A percentile compares a stretch with the other conserved stretches of the same genome.
phyloP scores from a whole-genome alignment of 768 basidiomycete genomes.

The Boletus barrowsii region DNA sequence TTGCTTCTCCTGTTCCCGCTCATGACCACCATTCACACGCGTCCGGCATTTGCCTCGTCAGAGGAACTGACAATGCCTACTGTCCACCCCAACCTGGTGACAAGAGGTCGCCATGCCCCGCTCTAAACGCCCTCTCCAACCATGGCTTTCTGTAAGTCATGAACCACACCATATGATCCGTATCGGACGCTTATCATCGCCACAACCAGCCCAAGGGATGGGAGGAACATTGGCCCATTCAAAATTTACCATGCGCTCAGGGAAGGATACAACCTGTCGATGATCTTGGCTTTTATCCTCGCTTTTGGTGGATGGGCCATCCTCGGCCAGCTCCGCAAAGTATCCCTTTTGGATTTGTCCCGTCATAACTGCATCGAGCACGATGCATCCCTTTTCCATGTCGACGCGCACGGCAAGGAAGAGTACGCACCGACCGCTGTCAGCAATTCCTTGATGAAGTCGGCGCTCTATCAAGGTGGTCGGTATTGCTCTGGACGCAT shows the following conservation, averaged over 20 bases:
- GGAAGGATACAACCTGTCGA: slow-evolving; percentile 50
- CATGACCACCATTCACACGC: slow-evolving; percentile 25
- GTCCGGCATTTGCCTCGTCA: slow-evolving; percentile 38
- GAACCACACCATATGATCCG: background rate
- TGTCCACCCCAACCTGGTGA: slow-evolving; percentile 46
- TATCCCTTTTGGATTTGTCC: slow-evolving; percentile 40
- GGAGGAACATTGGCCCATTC: slow-evolving; percentile 42
- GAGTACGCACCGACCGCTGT: slow-evolving; percentile 48
- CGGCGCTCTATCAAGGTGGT: slow-evolving; percentile 37
- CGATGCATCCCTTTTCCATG: slow-evolving; percentile 57
- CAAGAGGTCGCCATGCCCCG: slow-evolving; percentile 67
- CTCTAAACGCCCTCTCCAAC: slow-evolving; percentile 70
- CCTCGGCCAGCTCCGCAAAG: slow-evolving; percentile 34
- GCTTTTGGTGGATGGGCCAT: slow-evolving; percentile 46
- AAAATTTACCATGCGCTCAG: slow-evolving; percentile 42
- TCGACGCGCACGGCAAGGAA: slow-evolving; percentile 39
- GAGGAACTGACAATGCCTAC: slow-evolving; percentile 36
- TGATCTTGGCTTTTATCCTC: slow-evolving; percentile 45
- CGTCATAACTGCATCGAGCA: slow-evolving; percentile 55
- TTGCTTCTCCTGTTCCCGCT: slow-evolving; percentile 8
- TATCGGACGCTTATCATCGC: background rate
- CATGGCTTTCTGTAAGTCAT: slow-evolving; percentile 67
- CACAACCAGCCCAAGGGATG: slow-evolving; percentile 45
- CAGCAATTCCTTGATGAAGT: slow-evolving; percentile 38
- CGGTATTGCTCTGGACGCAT: slow-evolving; percentile 28